A percentile compares a stretch with the other conserved stretches of the same genome.
phyloP scores from a whole-genome alignment of 1,284 basidiomycete genomes.

The Microstroma glucosiphilum region DNA sequence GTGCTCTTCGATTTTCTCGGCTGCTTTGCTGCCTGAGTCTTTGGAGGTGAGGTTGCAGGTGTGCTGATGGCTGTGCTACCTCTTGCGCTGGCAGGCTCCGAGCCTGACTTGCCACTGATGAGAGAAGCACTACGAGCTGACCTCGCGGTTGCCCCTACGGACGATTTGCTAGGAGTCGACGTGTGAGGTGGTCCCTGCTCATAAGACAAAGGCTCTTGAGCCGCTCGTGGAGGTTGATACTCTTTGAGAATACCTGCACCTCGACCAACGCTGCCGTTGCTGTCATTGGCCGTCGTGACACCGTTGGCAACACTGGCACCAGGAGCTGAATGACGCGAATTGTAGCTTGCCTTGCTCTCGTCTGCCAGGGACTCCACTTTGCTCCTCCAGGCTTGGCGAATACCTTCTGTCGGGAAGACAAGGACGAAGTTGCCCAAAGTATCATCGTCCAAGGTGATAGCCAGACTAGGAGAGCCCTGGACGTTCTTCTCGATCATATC shows the following conservation, averaged over 20 bases:
- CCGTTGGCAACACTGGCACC: no score
- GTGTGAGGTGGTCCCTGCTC: not conserved
- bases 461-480: conserved; percentile 71
- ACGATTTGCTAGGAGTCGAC: not conserved
- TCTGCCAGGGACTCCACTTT: no score
- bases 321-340: no score
- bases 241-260: not conserved
- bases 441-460: conserved; percentile 92
- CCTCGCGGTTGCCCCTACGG: not conserved
- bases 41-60: not conserved
- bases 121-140: conserved; percentile 19
- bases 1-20: no score
- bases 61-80: not conserved
- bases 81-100: conserved; percentile 2
- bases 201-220: not conserved
- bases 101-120: conserved; percentile 29
- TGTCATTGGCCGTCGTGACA: not conserved
- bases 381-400: conserved; percentile 75
- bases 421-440: conserved; percentile 85
- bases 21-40: not conserved
- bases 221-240: not conserved
- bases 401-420: conserved; percentile 82
- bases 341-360: no score
- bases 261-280: not conserved
- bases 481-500: conserved; percentile 72